Conservation (phyloP, 805 yeast species). For the Myxozyma neotropica region DNA sequence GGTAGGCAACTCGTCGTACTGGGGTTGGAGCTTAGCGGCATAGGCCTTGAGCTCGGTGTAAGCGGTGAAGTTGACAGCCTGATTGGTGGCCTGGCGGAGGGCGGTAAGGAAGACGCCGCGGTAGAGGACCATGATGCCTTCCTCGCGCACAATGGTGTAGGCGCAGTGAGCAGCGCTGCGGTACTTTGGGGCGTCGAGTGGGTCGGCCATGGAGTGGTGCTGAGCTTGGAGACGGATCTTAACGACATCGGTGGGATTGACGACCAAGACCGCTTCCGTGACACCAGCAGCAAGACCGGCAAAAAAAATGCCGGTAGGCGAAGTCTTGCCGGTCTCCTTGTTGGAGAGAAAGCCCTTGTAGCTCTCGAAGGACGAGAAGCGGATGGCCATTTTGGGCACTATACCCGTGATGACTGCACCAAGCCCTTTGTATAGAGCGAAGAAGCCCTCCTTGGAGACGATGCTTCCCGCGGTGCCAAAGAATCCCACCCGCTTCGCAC, state of each 20-base stretch:
- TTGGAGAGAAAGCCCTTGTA: conserved; percentile 67
- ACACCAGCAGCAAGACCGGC: conserved; percentile 98
- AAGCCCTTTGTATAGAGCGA: conserved; percentile 90
- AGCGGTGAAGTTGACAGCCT: conserved; percentile 96
- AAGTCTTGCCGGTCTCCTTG: conserved; percentile 49
- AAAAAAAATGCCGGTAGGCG: conserved; percentile 70
- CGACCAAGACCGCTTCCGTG: conserved; percentile 92
- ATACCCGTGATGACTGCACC: conserved; percentile 98
- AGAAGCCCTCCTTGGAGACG: conserved; percentile 74
- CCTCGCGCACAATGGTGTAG: conserved; percentile 80
- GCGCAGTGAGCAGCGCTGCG: conserved; percentile 92
- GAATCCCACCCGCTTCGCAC: conserved; percentile 78
- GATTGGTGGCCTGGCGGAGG: conserved; percentile 96
- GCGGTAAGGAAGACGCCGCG: conserved; percentile 96
- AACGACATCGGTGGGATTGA: conserved; percentile 96
- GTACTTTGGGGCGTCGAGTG: conserved; percentile 73
- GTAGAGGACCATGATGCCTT: conserved; percentile 85
- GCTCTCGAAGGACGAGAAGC: conserved; percentile 92
- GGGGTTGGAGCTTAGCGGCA: conserved; percentile 57
- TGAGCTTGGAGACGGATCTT: conserved; percentile 96
- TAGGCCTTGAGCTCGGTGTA: conserved; percentile 80
- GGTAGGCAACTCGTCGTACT: conserved; percentile 72
- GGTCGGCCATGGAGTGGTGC: conserved; percentile 84
- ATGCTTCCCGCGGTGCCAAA: conserved; percentile 77
- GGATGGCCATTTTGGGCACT: conserved; percentile 97